phyloP scores from a whole-genome alignment of 306 rosid species.

The Ochetophila trinervis region DNA sequence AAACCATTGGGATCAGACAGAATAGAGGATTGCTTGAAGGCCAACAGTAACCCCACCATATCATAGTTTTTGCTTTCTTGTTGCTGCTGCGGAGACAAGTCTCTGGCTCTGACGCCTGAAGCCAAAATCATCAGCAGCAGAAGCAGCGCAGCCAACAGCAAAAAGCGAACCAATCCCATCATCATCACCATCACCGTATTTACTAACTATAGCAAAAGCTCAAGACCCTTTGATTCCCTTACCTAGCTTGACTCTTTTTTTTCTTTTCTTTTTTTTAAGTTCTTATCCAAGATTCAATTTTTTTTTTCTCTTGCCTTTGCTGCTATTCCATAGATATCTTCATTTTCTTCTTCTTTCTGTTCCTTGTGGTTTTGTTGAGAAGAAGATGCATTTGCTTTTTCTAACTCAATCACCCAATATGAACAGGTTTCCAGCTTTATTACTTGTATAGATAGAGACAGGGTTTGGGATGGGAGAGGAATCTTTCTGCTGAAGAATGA shows the following conservation, averaged over 20 bases:
- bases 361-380: neutral
- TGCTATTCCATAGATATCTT: neutral
- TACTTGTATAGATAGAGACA: too few relatives aligned
- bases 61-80: neutral
- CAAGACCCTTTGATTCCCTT: too few relatives aligned
- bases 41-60: slow-evolving; percentile 24
- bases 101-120: slow-evolving; percentile 18
- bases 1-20: slow-evolving; percentile 47
- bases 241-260: neutral
- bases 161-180: slow-evolving; percentile 21
- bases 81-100: slow-evolving; percentile 8
- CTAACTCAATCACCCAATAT: neutral
- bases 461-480: neutral
- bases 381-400: neutral
- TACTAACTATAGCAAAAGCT: neutral
- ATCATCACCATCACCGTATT: neutral
- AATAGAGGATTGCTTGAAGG: slow-evolving; percentile 46
- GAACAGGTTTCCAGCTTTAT: too few relatives aligned
- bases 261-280: neutral
- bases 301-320: neutral
- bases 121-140: slow-evolving; percentile 10
- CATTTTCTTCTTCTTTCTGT: neutral
- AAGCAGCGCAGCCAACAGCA: slow-evolving; percentile 19
- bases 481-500: neutral
- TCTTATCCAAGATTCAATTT: neutral